Evolutionary conservation across 2,329 filamentous ascomycete species (phyloP), one percentile per base, ranked within the genome.

Genomic region (Bimuria novae-zelandiae): DNA sequence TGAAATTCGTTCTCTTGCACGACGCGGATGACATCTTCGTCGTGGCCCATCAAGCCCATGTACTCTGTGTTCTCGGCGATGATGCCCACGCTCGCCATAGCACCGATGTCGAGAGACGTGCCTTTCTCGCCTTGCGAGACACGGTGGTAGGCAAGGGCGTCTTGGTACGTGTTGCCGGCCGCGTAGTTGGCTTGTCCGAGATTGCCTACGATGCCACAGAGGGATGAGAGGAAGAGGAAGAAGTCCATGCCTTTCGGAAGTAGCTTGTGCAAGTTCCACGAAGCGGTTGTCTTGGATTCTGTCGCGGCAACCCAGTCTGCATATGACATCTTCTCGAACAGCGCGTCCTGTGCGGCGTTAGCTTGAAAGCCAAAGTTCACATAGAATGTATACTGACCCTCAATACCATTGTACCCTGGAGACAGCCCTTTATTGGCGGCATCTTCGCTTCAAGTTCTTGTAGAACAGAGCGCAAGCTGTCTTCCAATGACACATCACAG

Each of bases 111-210:
- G 7, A 39, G 36, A 11, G 36, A 39, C 12, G 36, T 22, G 21
- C 3, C 36, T 14, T 22, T 39, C n/a, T 39, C 17, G 2, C 36
- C 36, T 21, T 22, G 36, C 17, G 36, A 39, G 36, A 39, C 14
- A 10, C 36, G 36, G 8, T 39, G 19, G 17, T 39, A 21, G 7
- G 36, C 36, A 3, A 39, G 8, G 17, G 36, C 36, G 19, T 39
- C 36, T 23, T 39, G 36, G 14, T 39, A 82, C 3, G 57, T 57
- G 43, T 63, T 62, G 0, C 54, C 59, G 1, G 51, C 55, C 11
- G 33, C 25, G 44, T 63, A 63, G 27, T 49, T 54, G 11, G 52
- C 25, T 45, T 63, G 61, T 12, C 59, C 59, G 0, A 14, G 4
- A 25, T 57, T 60, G 11, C 56, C 55, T 16, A 43, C 7, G 1